Conservation (phyloP, 805 yeast genomes). For the Saccharomycopsis synnaedendra region DNA sequence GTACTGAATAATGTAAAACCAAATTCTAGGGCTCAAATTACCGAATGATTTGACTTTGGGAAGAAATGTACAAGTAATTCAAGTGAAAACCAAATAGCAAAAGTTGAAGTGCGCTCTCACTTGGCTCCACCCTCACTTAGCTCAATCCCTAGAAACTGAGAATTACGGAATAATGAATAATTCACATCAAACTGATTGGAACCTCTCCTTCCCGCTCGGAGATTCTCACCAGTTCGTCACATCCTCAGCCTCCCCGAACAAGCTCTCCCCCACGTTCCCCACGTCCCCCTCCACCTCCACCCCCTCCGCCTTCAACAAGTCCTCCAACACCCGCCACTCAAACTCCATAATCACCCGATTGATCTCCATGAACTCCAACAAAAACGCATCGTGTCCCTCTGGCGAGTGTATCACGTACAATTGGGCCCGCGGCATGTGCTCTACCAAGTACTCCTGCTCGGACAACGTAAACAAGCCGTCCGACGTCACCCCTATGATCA, state of each 20-base stretch:
- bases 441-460: conserved; percentile 81
- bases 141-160: too few species aligned
- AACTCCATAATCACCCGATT: conserved; percentile 62
- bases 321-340: conserved; percentile 44
- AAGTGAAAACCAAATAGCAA: too few species aligned
- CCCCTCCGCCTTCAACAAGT: conserved; percentile 38
- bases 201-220: background rate
- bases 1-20: too few species aligned
- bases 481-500: conserved; percentile 80
- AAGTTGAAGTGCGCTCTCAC: too few species aligned
- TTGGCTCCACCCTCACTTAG: too few species aligned
- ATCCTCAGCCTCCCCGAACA: conserved; percentile 91
- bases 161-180: too few species aligned
- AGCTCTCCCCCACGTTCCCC: conserved; percentile 40
- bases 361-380: conserved; percentile 78
- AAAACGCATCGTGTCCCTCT: conserved; percentile 96
- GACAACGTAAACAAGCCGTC: conserved; percentile 89
- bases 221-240: conserved; percentile 74
- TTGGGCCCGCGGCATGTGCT: conserved; percentile 54
- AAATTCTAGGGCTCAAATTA: too few species aligned
- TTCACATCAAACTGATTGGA: background rate
- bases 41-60: too few species aligned
- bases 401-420: conserved; percentile 74
- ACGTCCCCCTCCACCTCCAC: conserved; percentile 28
- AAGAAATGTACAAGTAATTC: too few species aligned